A percentile compares a stretch with the other conserved stretches of the same genome.
phyloP scores from a whole-genome alignment of 768 basidiomycete genomes.

The Calocera cornea region DNA sequence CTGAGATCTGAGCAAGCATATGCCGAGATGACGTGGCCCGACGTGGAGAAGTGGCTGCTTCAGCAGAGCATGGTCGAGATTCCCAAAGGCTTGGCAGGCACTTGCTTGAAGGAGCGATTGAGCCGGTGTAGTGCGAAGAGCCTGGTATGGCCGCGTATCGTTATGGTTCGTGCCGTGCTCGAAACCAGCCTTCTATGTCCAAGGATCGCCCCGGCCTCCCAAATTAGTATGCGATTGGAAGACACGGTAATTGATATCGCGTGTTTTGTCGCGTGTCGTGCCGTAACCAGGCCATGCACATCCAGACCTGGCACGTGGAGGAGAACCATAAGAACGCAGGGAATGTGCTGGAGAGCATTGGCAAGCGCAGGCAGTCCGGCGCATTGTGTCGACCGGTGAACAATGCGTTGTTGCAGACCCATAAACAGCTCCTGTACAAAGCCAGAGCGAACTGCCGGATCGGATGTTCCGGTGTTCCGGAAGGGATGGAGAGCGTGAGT shows the following conservation, averaged over 20 bases:
- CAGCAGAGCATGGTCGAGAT: background rate
- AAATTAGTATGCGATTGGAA: background rate
- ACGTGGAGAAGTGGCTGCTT: background rate
- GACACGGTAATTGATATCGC: background rate
- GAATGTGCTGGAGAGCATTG: background rate
- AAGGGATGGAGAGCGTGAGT: background rate
- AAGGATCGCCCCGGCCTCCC: background rate
- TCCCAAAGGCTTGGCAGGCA: background rate
- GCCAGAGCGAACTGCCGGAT: background rate
- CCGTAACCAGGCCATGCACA: background rate
- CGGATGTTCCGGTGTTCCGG: background rate
- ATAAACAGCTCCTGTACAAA: background rate
- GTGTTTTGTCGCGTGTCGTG: background rate
- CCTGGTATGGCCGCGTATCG: background rate
- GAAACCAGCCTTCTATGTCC: background rate
- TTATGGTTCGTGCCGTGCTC: background rate
- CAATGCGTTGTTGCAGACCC: background rate
- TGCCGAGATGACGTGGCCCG: background rate
- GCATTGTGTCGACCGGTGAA: background rate
- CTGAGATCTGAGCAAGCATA: background rate
- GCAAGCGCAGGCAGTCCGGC: background rate
- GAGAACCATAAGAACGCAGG: background rate
- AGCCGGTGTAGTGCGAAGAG: background rate
- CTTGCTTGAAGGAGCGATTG: background rate
- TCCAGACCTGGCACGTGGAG: background rate